Base-by-base conservation (phyloP, 139 green algal species). In the Haematococcus lacustris region DNA sequence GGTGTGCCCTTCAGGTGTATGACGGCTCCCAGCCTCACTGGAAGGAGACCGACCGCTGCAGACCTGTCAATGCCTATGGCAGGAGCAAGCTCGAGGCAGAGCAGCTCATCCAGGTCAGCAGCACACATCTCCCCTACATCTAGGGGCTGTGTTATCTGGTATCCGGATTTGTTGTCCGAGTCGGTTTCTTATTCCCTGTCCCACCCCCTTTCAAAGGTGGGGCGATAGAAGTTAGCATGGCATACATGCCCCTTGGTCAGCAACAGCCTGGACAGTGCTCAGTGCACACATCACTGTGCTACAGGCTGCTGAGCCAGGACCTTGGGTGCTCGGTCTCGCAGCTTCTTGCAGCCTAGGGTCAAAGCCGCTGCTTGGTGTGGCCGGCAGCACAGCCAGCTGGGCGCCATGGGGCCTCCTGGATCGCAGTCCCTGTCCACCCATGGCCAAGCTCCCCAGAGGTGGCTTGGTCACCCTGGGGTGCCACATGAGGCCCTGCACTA, bases 61-160 rank as follows among this genome's bases (percentile, higher is more conserved):
- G 65, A 25, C 90, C 89, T 1, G 82, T 94, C 32, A 96, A 96
- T 66, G 82, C 61, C n/a, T 96, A 96, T 53, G 90, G 90, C 30
- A 59, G 62, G 62, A 85, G 63, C 68, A 96, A 96, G 83, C 74
- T 89, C 2, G 86, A 85, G 39, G 90, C 81, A 3, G 91, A 96
- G 77, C 32, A 76, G 35, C 33, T 51, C 35, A 80, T 93, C 53
- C 51, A 77, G 69, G 74, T 80, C 34, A 13, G 13, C 13, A 13
- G 13, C 21, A 57, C 47, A 57, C 13, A 28, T 21, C 47, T 28
- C 13, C 47, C 13, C 21, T 13, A 13, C 47, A 57, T 57, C 13
- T 57, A 57, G 13, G 47, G 47, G 21, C n/a, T n/a, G n/a, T n/a
- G n/a, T n/a, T n/a, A n/a, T n/a, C n/a, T n/a, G n/a, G n/a, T n/a